phyloP scores from a whole-genome alignment of 2,329 filamentous ascomycete genomes.

The Fusarium sp. region DNA sequence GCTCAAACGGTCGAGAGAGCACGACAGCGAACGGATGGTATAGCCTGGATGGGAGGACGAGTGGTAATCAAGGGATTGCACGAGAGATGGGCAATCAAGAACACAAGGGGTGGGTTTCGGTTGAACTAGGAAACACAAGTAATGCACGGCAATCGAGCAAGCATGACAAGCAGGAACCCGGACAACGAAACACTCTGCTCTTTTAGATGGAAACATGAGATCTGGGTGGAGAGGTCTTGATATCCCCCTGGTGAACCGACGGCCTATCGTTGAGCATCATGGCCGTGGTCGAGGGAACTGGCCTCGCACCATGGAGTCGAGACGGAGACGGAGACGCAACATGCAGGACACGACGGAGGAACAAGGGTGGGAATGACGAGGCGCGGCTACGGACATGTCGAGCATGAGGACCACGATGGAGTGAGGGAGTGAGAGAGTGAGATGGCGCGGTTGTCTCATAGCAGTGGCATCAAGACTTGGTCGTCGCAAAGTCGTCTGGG shows the following conservation, averaged over 20 bases:
- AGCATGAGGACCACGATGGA: constrained; percentile 1
- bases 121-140: constrained; percentile 18
- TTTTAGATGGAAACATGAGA: constrained; percentile 34
- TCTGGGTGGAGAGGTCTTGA: constrained; percentile 30
- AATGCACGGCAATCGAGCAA: constrained; percentile 31
- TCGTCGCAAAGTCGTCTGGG: constrained; percentile 30
- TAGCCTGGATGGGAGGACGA: constrained; percentile 37
- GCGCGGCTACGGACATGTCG: constrained; percentile 33
- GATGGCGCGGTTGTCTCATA: constrained; percentile 18
- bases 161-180: constrained; percentile 34
- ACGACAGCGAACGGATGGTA: constrained; percentile 38
- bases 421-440: constrained; percentile 4
- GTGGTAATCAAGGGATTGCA: constrained; percentile 41
- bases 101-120: constrained; percentile 25
- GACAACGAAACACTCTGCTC: constrained; percentile 39
- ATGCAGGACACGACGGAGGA: constrained; percentile 27
- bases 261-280: constrained; percentile 41
- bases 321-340: constrained; percentile 12
- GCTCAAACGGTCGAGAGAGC: constrained; percentile 30
- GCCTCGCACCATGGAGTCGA: constrained; percentile 33
- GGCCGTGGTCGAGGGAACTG: constrained; percentile 40
- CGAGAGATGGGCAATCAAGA: constrained; percentile 36
- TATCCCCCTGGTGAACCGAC: constrained; percentile 21
- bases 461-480: neutral
- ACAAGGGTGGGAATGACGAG: constrained; percentile 19